Evolutionary conservation across 495 filamentous ascomycete species (phyloP).

Genomic region (Trichoderma asperelloides): DNA sequence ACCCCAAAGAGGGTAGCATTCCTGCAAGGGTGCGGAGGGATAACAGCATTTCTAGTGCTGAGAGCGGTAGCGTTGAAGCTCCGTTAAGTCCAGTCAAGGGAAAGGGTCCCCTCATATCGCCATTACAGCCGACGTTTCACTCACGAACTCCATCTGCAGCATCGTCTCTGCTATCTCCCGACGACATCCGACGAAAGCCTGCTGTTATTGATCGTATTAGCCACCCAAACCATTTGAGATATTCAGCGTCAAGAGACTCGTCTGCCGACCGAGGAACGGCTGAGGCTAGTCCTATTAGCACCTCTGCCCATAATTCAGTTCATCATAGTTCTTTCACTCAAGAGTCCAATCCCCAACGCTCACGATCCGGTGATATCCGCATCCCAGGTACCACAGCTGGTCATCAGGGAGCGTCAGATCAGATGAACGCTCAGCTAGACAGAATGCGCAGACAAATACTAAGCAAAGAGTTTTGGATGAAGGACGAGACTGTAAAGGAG

Average conservation of each 20-base stretch:
- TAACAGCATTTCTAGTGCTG: slow-evolving; percentile 26
- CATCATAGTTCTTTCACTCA: slow-evolving; percentile 42
- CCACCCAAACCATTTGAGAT: slow-evolving; percentile 39
- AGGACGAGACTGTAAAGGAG: slow-evolving; percentile 94
- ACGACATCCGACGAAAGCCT: slow-evolving; percentile 26
- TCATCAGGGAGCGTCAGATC: slow-evolving; percentile 45
- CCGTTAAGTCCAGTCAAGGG: slow-evolving; percentile 33
- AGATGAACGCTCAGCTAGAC: slow-evolving; percentile 51
- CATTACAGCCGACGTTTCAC: slow-evolving; percentile 17
- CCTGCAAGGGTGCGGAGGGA: slow-evolving; percentile 29
- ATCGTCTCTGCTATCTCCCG: slow-evolving; percentile 18
- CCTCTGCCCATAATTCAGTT: slow-evolving; percentile 45
- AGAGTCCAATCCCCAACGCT: slow-evolving; percentile 31
- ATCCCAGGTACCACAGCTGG: slow-evolving; percentile 47
- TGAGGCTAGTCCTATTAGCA: slow-evolving; percentile 42
- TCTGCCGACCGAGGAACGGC: slow-evolving; percentile 49
- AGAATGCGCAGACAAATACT: slow-evolving; percentile 75
- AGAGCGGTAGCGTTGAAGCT: slow-evolving; percentile 29
- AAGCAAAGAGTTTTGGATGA: slow-evolving; percentile 98
- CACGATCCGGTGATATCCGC: slow-evolving; percentile 34
- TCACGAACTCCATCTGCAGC: slow-evolving; percentile 11
- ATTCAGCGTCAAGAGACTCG: slow-evolving; percentile 49
- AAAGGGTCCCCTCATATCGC: slow-evolving; percentile 22
- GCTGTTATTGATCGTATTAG: slow-evolving; percentile 46
- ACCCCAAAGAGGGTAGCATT: slow-evolving; percentile 18